A percentile compares a stretch with the other conserved stretches of the same genome.
Conservation (phyloP, 768 basidiomycete genomes). For the Rubroboletus pulcherrimus region DNA sequence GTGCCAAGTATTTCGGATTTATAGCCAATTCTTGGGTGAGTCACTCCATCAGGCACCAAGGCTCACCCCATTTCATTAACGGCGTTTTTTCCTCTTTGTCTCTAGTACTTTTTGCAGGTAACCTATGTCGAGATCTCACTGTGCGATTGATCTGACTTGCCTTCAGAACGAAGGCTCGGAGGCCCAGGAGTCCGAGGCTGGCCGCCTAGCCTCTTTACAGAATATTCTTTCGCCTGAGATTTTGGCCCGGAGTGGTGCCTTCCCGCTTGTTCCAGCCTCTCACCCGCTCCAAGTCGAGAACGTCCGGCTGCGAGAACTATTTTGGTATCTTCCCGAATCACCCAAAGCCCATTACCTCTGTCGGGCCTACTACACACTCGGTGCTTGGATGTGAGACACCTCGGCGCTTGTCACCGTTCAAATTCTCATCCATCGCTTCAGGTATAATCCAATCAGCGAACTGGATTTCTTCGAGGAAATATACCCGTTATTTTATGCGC, state of each 20-base stretch:
- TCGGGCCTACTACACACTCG: conserved; percentile 58
- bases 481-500: conserved; percentile 54
- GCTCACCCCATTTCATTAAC: conserved; percentile 1
- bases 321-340: conserved; percentile 65
- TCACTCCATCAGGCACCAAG: background rate
- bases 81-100: background rate
- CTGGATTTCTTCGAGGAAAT: conserved; percentile 60
- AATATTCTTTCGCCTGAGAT: conserved; percentile 59
- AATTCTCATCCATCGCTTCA: conserved; percentile 24
- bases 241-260: conserved; percentile 57
- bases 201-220: conserved; percentile 47
- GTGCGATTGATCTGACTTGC: conserved; percentile 9
- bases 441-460: conserved; percentile 65
- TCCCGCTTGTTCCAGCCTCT: conserved; percentile 52
- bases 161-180: conserved; percentile 58
- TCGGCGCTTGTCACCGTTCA: background rate
- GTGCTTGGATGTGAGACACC: conserved; percentile 63
- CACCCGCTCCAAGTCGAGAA: conserved; percentile 38
- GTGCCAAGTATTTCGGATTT: conserved; percentile 72
- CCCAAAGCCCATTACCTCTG: conserved; percentile 60
- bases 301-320: conserved; percentile 52
- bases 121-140: background rate
- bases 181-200: conserved; percentile 46
- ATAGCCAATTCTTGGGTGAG: conserved; percentile 73
- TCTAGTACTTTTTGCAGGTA: conserved; percentile 74